These are phyloP conservation scores for Plasmodium inui DNA, from an alignment of 169 alveolate genomes.

Conservation along the genomic window DNA sequence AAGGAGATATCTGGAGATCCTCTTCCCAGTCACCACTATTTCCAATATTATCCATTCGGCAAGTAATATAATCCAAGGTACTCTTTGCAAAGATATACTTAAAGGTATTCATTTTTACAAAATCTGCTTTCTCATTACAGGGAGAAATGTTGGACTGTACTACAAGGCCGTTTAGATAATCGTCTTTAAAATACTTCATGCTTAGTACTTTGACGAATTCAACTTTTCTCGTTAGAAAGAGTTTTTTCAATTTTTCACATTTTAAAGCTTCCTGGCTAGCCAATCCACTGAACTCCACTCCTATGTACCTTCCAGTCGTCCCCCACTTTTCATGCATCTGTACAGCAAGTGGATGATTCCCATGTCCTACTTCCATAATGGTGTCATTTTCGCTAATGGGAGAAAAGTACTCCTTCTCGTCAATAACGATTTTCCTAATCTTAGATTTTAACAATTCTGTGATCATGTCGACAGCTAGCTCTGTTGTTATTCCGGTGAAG, in stretches of 20 bases:
- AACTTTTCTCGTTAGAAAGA: conserved; percentile 49
- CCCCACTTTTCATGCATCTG: conserved; percentile 77
- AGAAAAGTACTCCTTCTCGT: conserved; percentile 39
- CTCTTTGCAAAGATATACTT: conserved; percentile 79
- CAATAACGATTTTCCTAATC: conserved; percentile 22
- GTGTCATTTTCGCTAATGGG: conserved; percentile 70
- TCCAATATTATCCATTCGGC: conserved; percentile 75
- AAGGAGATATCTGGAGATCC: conserved; percentile 82
- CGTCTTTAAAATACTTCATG: conserved; percentile 55
- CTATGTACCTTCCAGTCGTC: conserved; percentile 59
- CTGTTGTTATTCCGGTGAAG: conserved; percentile 59
- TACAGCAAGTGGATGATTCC: conserved; percentile 84
- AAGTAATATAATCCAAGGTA: conserved; percentile 83
- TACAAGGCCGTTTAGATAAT: conserved; percentile 37
- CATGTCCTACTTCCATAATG: conserved; percentile 85
- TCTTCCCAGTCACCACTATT: conserved; percentile 80
- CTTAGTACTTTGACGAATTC: conserved; percentile 51
- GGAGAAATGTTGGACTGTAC: conserved; percentile 43
- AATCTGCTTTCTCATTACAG: conserved; percentile 26
- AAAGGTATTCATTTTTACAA: conserved; percentile 29
- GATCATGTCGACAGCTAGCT: conserved; percentile 67
- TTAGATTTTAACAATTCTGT: conserved; percentile 20
- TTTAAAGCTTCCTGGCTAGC: conserved; percentile 78
- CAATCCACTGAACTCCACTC: conserved; percentile 79
- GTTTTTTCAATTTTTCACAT: conserved; percentile 46